phyloP scores from a whole-genome alignment of 2,329 filamentous ascomycete species.

The Hypoxylon sp. region DNA sequence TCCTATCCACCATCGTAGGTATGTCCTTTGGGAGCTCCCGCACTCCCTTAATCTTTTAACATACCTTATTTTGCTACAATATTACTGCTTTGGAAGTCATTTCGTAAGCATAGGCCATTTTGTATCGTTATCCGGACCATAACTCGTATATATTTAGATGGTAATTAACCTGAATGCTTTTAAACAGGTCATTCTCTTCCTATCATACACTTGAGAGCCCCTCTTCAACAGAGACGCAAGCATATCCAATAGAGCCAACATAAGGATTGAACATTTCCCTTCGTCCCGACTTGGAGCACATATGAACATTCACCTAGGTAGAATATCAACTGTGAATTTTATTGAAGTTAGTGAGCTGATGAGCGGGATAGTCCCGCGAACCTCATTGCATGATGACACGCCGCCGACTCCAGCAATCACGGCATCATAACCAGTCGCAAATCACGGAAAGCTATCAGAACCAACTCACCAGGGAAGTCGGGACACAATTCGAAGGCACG shows the following conservation, averaged over 20 bases:
- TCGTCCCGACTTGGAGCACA: not conserved
- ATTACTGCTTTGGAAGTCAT: not conserved
- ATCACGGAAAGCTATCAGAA: not conserved
- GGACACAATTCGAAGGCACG: slow-evolving; percentile 24
- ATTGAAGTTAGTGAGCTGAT: slow-evolving; percentile 4
- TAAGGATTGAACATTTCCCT: not conserved
- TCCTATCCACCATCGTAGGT: not conserved
- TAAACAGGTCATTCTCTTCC: not conserved
- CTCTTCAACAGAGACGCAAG: not conserved
- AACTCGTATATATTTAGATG: not conserved
- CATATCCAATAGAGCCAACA: not conserved
- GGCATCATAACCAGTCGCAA: not conserved
- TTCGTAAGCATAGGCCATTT: slow-evolving; percentile 2
- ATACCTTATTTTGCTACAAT: not conserved
- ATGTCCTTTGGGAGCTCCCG: not conserved
- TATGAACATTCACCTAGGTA: not conserved
- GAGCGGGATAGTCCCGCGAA: not conserved
- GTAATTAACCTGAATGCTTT: not conserved
- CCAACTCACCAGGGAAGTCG: slow-evolving; percentile 18
- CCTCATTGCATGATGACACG: slow-evolving; percentile 4
- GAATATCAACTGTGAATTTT: slow-evolving; percentile 5
- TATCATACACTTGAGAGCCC: not conserved
- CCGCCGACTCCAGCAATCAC: not conserved
- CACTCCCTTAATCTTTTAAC: not conserved
- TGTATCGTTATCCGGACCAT: not conserved